Evolutionary conservation across 2,329 filamentous ascomycete genomes (phyloP).

Genomic region (Cadophora gregata): DNA sequence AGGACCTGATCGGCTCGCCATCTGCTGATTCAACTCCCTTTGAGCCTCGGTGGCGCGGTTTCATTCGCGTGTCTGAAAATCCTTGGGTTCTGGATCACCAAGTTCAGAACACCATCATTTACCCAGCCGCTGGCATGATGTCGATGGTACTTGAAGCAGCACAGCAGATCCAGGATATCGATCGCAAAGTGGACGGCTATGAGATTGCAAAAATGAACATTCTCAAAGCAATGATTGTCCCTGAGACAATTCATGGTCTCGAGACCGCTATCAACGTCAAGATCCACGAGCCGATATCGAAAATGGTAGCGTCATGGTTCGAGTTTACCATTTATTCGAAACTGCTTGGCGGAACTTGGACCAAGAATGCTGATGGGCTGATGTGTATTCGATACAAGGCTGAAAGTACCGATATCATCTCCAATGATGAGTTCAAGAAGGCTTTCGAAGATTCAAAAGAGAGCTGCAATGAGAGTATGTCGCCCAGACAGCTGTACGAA

Average conservation of each 20-base stretch:
- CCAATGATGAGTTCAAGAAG: not conserved
- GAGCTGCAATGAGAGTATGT: constrained; percentile 45
- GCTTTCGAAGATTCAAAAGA: not conserved
- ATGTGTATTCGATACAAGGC: constrained; percentile 22
- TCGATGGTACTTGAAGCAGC: constrained; percentile 46
- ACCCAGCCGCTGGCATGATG: constrained; percentile 46
- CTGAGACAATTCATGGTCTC: constrained; percentile 52
- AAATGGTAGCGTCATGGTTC: not conserved
- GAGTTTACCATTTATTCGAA: constrained; percentile 27
- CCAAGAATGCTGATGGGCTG: constrained; percentile 20
- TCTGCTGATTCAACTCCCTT: constrained; percentile 37
- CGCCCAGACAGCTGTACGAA: constrained; percentile 46
- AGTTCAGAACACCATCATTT: constrained; percentile 41
- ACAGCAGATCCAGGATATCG: constrained; percentile 11
- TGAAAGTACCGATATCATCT: not conserved
- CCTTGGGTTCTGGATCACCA: constrained; percentile 53
- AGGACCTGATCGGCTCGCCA: constrained; percentile 56
- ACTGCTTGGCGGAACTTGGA: constrained; percentile 19
- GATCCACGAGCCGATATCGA: constrained; percentile 2
- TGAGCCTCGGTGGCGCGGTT: constrained; percentile 45
- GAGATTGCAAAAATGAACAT: constrained; percentile 55
- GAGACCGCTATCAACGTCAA: constrained; percentile 56
- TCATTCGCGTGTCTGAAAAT: constrained; percentile 43
- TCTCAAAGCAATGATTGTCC: constrained; percentile 57
- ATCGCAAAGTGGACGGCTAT: constrained; percentile 43